Evolutionary conservation across 2,329 filamentous ascomycete species (phyloP), one percentile per base, ranked within the genome.

Genomic region (Trichoderma asperellum): DNA sequence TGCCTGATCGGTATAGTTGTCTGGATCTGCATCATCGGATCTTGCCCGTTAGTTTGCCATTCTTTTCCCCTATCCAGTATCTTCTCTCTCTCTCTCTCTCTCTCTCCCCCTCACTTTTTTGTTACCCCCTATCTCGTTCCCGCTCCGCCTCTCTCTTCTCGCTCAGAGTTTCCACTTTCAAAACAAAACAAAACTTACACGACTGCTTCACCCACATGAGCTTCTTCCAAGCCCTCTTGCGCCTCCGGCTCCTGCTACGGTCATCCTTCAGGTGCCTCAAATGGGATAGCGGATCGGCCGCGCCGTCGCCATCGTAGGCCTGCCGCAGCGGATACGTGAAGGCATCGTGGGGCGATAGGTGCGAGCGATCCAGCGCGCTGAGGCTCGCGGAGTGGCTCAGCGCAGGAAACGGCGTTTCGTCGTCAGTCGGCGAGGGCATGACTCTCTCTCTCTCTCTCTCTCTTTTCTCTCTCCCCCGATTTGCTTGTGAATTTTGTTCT

Each of bases 161-260:
- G n/a, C 43, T 8, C 43, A 21, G n/a, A 21, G 6, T 47, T 47
- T 18, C 40, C 40, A 2, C 7, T n/a, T 43, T n/a, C 16, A 43
- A 43, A 10, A 6, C 7, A 29, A 29, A 27, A 37, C 8, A 59
- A 37, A 52, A 81, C 89, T 73, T 83, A 94, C 92, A 97, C 40
- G 92, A 92, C 79, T 98, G 96, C 81, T 97, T 97, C 77, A 99
- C 94, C 96, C 96, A 99, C 68, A 99, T 87, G 73, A 99, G 82
- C 83, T 98, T 98, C 85, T 96, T 97, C 92, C 95, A 98, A 12
- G 88, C 88, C 62, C 89, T 88, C 76, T 90, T 92, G 73, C 90
- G 85, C 75, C 89, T 85, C 58, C 91, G 86, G 73, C 90, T 92
- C 60, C 88, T 83, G 73, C 88, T 91, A 21, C 89, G 85, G 53